Conservation (phyloP, 495 filamentous ascomycete species). For the Lineolata rhizophorae region DNA sequence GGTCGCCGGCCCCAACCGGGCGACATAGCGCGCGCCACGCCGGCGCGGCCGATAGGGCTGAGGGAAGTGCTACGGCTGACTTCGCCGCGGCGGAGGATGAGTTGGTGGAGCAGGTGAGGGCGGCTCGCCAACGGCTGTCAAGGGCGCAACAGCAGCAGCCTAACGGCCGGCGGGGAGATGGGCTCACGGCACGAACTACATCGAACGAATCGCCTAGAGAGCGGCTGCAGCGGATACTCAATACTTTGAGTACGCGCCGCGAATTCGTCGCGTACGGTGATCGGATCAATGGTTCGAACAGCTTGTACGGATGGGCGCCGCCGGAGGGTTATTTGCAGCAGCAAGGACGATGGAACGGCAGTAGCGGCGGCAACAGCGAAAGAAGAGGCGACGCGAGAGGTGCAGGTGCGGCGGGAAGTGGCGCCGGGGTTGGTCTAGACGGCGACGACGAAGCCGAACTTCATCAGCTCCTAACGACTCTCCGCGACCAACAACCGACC, state of each 20-base stretch:
- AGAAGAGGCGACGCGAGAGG: not conserved
- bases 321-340: slow-evolving; percentile 19
- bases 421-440: no score
- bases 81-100: not conserved
- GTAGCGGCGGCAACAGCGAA: not conserved
- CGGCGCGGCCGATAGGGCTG: no score
- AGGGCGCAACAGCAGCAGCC: no score
- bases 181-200: no score
- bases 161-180: no score
- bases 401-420: no score
- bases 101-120: not conserved
- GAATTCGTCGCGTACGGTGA: slow-evolving; percentile 23
- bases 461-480: slow-evolving; percentile 14
- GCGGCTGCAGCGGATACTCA: slow-evolving; percentile 15
- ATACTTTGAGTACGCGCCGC: slow-evolving; percentile 12
- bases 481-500: slow-evolving; percentile 17
- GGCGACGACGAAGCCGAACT: slow-evolving; percentile 27
- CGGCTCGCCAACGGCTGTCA: no score
- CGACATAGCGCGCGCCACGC: no score
- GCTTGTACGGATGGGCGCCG: slow-evolving; percentile 38
- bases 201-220: slow-evolving; percentile 9
- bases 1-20: no score
- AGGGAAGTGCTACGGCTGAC: no score
- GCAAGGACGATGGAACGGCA: no score
- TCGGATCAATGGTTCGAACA: slow-evolving; percentile 25